Percentiles rank a stretch among this genome's conserved stretches.
Conservation (phyloP, 352 stramenopile species). For the Phytophthora hibernalis region DNA sequence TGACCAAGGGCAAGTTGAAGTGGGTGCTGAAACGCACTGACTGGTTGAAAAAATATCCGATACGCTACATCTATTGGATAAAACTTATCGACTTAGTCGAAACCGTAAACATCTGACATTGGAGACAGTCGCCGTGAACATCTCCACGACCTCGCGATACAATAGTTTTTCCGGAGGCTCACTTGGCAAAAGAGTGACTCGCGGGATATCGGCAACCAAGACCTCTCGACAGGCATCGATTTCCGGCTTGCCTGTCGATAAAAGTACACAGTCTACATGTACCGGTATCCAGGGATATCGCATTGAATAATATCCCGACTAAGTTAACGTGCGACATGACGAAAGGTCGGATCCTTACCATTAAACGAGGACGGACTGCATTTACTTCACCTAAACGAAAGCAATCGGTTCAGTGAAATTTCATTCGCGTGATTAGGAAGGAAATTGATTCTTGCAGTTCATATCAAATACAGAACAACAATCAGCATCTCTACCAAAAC, state of each 20-base stretch:
- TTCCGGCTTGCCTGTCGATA: not conserved
- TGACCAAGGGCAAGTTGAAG: not conserved
- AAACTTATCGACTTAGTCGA: conserved; percentile 12
- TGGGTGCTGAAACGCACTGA: not conserved
- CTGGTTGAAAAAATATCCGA: not conserved
- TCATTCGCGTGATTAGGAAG: not conserved
- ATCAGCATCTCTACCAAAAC: too few relatives aligned
- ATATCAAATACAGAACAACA: too few relatives aligned
- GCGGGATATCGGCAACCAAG: not conserved
- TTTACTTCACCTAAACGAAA: conserved; percentile 5
- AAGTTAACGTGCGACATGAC: conserved; percentile 28
- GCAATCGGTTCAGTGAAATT: not conserved
- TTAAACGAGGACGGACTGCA: not conserved
- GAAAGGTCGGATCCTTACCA: not conserved
- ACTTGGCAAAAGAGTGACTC: not conserved
- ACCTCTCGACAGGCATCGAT: not conserved
- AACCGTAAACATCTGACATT: conserved; percentile 21
- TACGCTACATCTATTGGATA: not conserved
- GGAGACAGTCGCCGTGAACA: conserved; percentile 9
- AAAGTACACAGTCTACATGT: too few relatives aligned
- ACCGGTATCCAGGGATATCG: not conserved
- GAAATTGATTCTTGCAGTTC: not conserved
- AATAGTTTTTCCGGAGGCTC: conserved; percentile 14
- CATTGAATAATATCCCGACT: conserved; percentile 8
- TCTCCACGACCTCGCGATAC: conserved; percentile 20